Conservation (phyloP, 345 rosid genomes). For the Murraya koenigii region DNA sequence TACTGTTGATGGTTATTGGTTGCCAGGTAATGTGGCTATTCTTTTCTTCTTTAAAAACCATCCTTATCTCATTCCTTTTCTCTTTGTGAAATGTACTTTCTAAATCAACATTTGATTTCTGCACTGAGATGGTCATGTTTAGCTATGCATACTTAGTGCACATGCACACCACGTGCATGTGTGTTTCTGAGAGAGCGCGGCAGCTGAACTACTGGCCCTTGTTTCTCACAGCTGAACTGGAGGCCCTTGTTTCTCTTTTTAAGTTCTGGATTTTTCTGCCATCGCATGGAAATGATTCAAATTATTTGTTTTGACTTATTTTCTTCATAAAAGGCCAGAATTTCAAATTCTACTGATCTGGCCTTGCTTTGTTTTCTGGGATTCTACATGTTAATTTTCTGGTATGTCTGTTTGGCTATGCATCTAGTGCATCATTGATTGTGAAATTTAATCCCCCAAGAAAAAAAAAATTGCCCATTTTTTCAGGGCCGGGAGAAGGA, state of each 20-base stretch:
- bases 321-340: background rate
- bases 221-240: too few species aligned
- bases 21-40: conserved; percentile 67
- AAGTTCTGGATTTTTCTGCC: background rate
- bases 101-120: background rate
- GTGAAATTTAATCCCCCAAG: background rate
- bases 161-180: background rate
- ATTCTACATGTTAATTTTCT: too few species aligned
- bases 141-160: background rate
- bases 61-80: background rate
- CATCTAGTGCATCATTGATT: background rate
- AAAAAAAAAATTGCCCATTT: background rate
- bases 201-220: background rate
- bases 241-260: background rate
- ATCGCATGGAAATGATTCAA: background rate
- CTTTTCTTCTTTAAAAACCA: background rate
- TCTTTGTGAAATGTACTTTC: background rate
- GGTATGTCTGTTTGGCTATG: background rate
- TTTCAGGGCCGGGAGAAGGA: conserved; percentile 92
- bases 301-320: background rate
- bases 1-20: conserved; percentile 95
- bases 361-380: background rate
- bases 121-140: background rate
- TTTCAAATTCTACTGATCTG: background rate
- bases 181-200: background rate